phyloP scores from a whole-genome alignment of 2,329 filamentous ascomycete genomes.

The Trichoderma sp. region DNA sequence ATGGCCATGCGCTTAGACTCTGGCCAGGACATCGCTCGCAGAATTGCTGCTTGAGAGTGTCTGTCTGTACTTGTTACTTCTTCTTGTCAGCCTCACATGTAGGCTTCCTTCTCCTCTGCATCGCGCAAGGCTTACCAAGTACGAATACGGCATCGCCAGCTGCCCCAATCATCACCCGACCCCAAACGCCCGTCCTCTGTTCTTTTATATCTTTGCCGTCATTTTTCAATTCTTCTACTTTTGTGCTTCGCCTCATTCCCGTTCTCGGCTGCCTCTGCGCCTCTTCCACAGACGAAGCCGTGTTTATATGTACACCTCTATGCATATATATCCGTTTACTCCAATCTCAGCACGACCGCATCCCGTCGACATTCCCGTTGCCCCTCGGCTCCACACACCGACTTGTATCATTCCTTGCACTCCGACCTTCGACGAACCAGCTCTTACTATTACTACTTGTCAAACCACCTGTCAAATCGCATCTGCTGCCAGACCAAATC shows the following conservation, averaged over 20 bases:
- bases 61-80: not conserved
- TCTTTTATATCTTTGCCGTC: not conserved
- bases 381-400: slow-evolving; percentile 15
- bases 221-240: not conserved
- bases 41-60: no score
- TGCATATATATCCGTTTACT: not conserved
- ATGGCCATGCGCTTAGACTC: not conserved
- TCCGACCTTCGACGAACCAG: not conserved
- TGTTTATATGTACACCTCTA: not conserved
- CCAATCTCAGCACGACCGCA: not conserved
- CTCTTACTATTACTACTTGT: no score
- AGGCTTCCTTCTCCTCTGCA: slow-evolving; percentile 1
- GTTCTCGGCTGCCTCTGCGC: not conserved
- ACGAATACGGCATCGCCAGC: slow-evolving; percentile 16
- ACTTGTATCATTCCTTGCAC: not conserved
- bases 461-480: no score
- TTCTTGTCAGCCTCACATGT: slow-evolving; percentile 4
- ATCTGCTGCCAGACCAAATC: not conserved
- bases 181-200: not conserved
- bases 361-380: slow-evolving; percentile 12
- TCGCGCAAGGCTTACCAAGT: not conserved
- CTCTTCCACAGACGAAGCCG: not conserved
- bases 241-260: not conserved
- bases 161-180: slow-evolving; percentile 20
- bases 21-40: not conserved